These are phyloP conservation scores for Fusarium longipes DNA, from an alignment of 2,329 filamentous ascomycete genomes.

Conservation along the genomic window DNA sequence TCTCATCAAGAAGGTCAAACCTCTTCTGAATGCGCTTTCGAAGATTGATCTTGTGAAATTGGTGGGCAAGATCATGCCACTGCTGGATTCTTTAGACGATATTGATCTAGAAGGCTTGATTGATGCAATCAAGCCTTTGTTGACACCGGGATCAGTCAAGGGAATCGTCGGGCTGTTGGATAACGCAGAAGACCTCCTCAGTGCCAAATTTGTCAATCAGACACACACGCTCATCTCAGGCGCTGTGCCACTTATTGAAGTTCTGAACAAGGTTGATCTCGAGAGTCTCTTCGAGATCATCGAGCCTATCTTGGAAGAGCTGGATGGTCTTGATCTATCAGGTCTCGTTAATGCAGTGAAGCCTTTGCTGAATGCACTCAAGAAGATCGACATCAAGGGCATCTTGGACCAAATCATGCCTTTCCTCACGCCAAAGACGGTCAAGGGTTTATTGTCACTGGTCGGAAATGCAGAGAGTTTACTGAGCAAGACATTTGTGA, in stretches of 20 bases:
- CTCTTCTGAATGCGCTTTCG: conserved; percentile 46
- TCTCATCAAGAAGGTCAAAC: conserved; percentile 47
- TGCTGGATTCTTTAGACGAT: conserved; percentile 48
- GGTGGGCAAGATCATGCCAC: conserved; percentile 47
- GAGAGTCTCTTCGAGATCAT: conserved; percentile 51
- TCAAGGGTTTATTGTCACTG: conserved; percentile 50
- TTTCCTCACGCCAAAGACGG: conserved; percentile 55
- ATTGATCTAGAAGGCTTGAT: conserved; percentile 52
- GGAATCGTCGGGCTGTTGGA: conserved; percentile 52
- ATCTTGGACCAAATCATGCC: conserved; percentile 53
- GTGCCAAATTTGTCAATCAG: conserved; percentile 54
- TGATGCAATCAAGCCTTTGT: conserved; percentile 49
- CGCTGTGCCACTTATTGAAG: conserved; percentile 52
- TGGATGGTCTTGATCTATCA: conserved; percentile 51
- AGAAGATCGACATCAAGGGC: conserved; percentile 53
- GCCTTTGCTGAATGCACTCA: conserved; percentile 53
- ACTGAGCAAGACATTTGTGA: conserved; percentile 54
- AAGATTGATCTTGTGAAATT: conserved; percentile 49
- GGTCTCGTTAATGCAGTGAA: conserved; percentile 51
- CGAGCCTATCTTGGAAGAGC: conserved; percentile 52
- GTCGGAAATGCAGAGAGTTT: conserved; percentile 53
- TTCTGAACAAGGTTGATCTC: conserved; percentile 53
- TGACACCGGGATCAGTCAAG: conserved; percentile 50
- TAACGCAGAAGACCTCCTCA: conserved; percentile 55
- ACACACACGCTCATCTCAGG: conserved; percentile 54